These are phyloP conservation scores for Psilocybe sp. DNA, from an alignment of 768 basidiomycete species.

Conservation along the genomic window DNA sequence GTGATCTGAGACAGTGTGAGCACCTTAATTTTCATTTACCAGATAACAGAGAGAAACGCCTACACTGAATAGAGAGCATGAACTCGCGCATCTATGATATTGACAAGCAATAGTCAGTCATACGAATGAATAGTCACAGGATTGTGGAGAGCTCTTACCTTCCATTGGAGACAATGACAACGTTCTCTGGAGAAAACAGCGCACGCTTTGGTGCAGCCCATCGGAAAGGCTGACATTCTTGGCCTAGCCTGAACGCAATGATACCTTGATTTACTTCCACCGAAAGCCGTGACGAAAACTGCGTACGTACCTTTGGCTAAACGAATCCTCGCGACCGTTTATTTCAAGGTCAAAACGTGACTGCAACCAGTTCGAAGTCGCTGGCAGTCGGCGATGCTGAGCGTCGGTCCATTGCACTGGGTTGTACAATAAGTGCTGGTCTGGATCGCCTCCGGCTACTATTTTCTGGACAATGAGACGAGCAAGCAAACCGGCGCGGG, in stretches of 20 bases:
- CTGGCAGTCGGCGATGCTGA: slow-evolving; percentile 39
- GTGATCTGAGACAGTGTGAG: slow-evolving; percentile 39
- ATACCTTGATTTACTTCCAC: neutral
- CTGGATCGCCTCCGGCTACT: slow-evolving; percentile 41
- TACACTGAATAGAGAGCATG: slow-evolving; percentile 46
- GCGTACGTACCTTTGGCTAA: slow-evolving; percentile 40
- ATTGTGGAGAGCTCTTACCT: too few species aligned
- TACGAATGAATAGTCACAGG: neutral
- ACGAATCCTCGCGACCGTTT: slow-evolving; percentile 48
- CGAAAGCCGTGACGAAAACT: neutral
- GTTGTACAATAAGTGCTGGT: slow-evolving; percentile 43
- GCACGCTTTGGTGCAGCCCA: slow-evolving; percentile 37
- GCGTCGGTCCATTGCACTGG: slow-evolving; percentile 47
- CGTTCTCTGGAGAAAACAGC: slow-evolving; percentile 47
- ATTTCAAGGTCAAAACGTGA: slow-evolving; percentile 39
- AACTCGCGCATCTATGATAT: slow-evolving; percentile 48
- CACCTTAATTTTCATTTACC: neutral
- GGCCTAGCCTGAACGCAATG: slow-evolving; percentile 32
- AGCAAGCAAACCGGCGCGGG: slow-evolving; percentile 48
- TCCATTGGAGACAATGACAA: slow-evolving; percentile 58
- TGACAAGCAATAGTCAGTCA: too few species aligned
- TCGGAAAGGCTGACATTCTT: slow-evolving; percentile 41
- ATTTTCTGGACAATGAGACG: slow-evolving; percentile 46
- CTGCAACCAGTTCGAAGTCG: slow-evolving; percentile 43
- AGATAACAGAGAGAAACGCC: slow-evolving; percentile 11